Percentiles rank a stretch among this genome's conserved stretches.
Conservation (phyloP, 306 rosid species). For the Pyrus bretschneideri region DNA sequence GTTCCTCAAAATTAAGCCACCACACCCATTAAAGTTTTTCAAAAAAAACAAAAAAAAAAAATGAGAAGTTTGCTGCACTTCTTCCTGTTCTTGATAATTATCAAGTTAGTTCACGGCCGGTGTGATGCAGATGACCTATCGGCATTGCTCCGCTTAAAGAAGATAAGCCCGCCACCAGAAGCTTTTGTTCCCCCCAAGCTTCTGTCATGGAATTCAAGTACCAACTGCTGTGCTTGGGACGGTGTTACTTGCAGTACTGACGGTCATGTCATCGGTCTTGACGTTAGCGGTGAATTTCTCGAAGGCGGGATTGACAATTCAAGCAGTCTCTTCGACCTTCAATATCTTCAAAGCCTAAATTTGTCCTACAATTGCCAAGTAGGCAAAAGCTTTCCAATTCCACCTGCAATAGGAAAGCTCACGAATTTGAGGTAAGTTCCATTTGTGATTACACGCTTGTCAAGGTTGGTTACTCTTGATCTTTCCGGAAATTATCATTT, state of each 20-base stretch:
- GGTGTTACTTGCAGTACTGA: background rate
- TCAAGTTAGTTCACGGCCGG: background rate
- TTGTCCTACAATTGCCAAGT: background rate
- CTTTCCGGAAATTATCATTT: background rate
- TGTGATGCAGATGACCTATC: background rate
- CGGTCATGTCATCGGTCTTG: background rate
- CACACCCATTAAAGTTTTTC: background rate
- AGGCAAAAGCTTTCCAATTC: background rate
- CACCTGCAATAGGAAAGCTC: conserved; percentile 2
- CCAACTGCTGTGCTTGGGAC: background rate
- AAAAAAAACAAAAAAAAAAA: background rate
- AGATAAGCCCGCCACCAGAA: background rate
- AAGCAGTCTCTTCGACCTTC: conserved; percentile 21
- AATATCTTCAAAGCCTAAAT: conserved; percentile 4
- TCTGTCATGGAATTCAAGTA: background rate
- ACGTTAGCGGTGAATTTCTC: background rate
- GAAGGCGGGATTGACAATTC: conserved; percentile 2
- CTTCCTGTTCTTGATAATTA: background rate
- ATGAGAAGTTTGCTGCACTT: background rate
- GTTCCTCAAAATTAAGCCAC: background rate
- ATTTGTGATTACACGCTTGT: conserved; percentile 15
- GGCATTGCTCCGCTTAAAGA: background rate
- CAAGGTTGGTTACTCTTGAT: conserved; percentile 24
- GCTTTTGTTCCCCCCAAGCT: background rate
- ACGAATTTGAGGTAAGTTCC: conserved; percentile 19